phyloP scores from a whole-genome alignment of 2,329 filamentous ascomycete genomes.

The Monosporascus sp. region DNA sequence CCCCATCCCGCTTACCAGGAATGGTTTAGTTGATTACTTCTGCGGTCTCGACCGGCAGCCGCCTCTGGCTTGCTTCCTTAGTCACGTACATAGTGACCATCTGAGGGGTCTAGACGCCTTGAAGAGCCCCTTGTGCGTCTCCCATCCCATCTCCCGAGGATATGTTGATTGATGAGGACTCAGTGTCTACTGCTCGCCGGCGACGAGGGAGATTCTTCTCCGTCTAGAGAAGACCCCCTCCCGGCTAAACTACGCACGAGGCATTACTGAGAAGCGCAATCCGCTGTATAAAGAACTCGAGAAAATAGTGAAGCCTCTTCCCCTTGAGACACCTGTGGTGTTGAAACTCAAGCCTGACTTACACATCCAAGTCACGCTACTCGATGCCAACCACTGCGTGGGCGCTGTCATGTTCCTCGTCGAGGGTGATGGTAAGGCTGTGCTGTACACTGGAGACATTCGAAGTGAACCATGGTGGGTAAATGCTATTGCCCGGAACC shows the following conservation, averaged over 20 bases:
- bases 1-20: constrained; percentile 5
- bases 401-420: constrained; percentile 92
- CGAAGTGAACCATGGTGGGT: constrained; percentile 86
- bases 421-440: constrained; percentile 64
- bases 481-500: constrained; percentile 64
- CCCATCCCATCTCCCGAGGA: not conserved
- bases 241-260: constrained; percentile 74
- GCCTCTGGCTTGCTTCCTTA: constrained; percentile 80
- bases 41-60: constrained; percentile 50
- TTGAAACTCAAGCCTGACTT: constrained; percentile 68
- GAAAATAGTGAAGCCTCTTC: constrained; percentile 71
- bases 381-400: constrained; percentile 89
- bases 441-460: constrained; percentile 87
- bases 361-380: constrained; percentile 72
- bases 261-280: constrained; percentile 68
- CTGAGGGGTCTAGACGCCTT: constrained; percentile 73
- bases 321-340: constrained; percentile 70
- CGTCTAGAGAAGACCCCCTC: constrained; percentile 73
- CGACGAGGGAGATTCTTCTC: constrained; percentile 75
- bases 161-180: not conserved
- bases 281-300: constrained; percentile 73
- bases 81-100: constrained; percentile 90
- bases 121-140: constrained; percentile 63
- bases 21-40: constrained; percentile 70
- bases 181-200: constrained; percentile 80